Percentiles rank a stretch among this genome's conserved stretches.
phyloP scores from a whole-genome alignment of 306 rosid species.

The Medicago ruthenica region DNA sequence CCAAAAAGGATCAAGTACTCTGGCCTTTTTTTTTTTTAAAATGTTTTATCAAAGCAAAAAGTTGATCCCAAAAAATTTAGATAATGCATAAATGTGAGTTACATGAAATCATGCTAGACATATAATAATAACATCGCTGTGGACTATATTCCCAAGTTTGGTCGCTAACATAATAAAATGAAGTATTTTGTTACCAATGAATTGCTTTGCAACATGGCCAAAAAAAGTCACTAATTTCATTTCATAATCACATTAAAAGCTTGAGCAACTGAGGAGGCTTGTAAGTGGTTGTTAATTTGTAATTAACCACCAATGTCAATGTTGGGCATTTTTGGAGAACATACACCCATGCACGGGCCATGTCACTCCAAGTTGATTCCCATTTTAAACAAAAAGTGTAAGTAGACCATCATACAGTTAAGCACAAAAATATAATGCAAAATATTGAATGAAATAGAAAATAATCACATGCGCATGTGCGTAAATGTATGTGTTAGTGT shows the following conservation, averaged over 20 bases:
- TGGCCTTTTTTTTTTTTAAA: background rate
- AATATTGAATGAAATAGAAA: constrained; percentile 23
- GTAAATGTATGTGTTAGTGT: background rate
- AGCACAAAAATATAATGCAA: background rate
- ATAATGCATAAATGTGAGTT: constrained; percentile 8
- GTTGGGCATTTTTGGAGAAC: constrained; percentile 5
- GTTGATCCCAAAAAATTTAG: background rate
- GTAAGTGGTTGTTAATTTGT: constrained; percentile 13
- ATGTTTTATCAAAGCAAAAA: background rate
- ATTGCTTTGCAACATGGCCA: background rate
- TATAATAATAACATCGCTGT: background rate
- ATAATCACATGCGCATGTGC: background rate
- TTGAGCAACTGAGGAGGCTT: background rate
- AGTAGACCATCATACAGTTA: constrained; percentile 16
- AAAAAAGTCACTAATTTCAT: background rate
- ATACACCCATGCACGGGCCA: background rate
- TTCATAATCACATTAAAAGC: background rate
- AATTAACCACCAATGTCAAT: background rate
- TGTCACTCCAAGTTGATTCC: constrained; percentile 11
- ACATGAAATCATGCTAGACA: background rate
- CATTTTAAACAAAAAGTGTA: constrained; percentile 12
- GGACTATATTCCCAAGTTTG: constrained; percentile 9
- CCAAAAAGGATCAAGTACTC: background rate
- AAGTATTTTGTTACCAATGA: background rate
- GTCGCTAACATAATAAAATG: background rate